Evolutionary conservation across 805 yeast genomes (phyloP).

Genomic region (Candida vaughaniae): DNA sequence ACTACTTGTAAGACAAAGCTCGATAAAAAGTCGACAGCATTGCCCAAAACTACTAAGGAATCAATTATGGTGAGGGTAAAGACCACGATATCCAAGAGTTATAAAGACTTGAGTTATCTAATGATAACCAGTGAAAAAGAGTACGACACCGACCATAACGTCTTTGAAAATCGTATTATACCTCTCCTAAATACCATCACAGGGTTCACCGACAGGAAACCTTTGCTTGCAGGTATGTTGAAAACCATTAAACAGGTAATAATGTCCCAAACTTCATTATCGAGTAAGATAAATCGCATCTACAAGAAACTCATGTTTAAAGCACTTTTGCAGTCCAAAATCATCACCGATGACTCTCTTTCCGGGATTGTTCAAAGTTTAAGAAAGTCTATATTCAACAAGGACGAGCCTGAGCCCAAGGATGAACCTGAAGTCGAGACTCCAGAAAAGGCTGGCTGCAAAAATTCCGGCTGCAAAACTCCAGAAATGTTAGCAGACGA

Average conservation of each 20-base stretch:
- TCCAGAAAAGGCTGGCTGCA: neutral
- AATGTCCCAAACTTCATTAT: constrained; percentile 2
- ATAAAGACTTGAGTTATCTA: constrained; percentile 14
- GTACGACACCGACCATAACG: constrained; percentile 4
- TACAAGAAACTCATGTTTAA: constrained; percentile 10
- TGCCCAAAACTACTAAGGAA: neutral
- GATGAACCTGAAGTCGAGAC: neutral
- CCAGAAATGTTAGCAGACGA: constrained; percentile 12
- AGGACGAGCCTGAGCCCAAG: neutral
- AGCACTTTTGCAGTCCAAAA: constrained; percentile 10
- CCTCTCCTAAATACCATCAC: constrained; percentile 11
- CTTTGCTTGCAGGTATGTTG: constrained; percentile 8
- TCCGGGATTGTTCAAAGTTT: constrained; percentile 6
- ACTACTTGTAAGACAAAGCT: constrained; percentile 5
- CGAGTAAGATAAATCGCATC: constrained; percentile 10
- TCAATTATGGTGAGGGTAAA: constrained; percentile 9
- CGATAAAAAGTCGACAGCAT: constrained; percentile 1
- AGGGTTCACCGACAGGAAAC: constrained; percentile 13
- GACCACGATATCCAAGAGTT: constrained; percentile 8
- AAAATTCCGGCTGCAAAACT: too few relatives aligned
- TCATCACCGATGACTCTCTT: constrained; percentile 12
- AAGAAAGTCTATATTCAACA: constrained; percentile 5
- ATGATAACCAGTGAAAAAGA: constrained; percentile 10
- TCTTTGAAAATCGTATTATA: constrained; percentile 10
- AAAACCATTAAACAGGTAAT: constrained; percentile 4